A percentile compares a stretch with the other conserved stretches of the same genome.
Conservation (phyloP, 2,329 filamentous ascomycete species). For the Neoascochyta sp. region DNA sequence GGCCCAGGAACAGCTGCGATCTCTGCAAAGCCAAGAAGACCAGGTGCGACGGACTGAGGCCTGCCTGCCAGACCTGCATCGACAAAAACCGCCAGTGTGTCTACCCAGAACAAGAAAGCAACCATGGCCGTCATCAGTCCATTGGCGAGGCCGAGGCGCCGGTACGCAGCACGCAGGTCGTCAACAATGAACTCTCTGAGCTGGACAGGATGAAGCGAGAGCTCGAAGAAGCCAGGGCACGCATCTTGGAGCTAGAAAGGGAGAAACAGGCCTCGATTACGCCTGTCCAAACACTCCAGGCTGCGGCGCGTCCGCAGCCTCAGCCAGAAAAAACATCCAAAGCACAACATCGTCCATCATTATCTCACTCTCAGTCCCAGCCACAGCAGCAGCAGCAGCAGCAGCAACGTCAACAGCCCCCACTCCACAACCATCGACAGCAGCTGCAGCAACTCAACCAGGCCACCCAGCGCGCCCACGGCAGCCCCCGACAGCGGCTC, state of each 20-base stretch:
- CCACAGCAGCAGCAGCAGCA: slow-evolving; percentile 13
- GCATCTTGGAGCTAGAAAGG: slow-evolving; percentile 31
- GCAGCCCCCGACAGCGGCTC: no score
- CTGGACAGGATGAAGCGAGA: slow-evolving; percentile 35
- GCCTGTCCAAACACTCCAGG: slow-evolving; percentile 24
- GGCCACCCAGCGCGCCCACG: slow-evolving; percentile 5
- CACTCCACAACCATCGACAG: slow-evolving; percentile 16
- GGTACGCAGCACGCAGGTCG: slow-evolving; percentile 14
- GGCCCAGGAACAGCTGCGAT: slow-evolving; percentile 34
- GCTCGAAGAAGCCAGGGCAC: slow-evolving; percentile 36
- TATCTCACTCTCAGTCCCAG: slow-evolving; percentile 10
- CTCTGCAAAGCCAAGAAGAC: slow-evolving; percentile 38
- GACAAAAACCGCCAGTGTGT: slow-evolving; percentile 36
- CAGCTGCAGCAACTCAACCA: slow-evolving; percentile 24
- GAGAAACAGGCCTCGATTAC: slow-evolving; percentile 30
- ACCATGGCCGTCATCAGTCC: slow-evolving; percentile 19
- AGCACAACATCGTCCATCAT: slow-evolving; percentile 9
- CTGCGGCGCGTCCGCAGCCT: slow-evolving; percentile 13
- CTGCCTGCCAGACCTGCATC: slow-evolving; percentile 33
- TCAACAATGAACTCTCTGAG: slow-evolving; percentile 24
- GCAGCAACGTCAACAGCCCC: slow-evolving; percentile 10
- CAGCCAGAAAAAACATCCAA: slow-evolving; percentile 14
- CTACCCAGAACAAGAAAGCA: slow-evolving; percentile 21
- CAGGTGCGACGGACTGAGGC: slow-evolving; percentile 37
- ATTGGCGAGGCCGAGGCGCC: slow-evolving; percentile 10